A percentile compares a stretch with the other conserved stretches of the same genome.
These are phyloP conservation scores for Macrolepiota albuminosa DNA, from an alignment of 768 basidiomycete species.

Conservation along the genomic window DNA sequence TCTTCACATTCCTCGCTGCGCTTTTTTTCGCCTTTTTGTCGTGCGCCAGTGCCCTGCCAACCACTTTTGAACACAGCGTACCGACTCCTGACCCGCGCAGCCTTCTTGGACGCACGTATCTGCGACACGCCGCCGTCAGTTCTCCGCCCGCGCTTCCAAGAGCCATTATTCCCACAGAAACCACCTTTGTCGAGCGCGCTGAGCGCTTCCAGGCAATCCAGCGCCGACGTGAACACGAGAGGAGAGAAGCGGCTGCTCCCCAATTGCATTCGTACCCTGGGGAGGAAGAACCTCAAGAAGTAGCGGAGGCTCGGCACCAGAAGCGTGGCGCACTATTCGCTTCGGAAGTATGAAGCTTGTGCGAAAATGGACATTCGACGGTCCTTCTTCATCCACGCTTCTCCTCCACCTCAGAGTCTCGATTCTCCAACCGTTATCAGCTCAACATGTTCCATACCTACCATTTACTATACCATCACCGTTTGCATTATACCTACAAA, in stretches of 20 bases:
- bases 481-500: background rate
- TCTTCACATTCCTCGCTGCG: conserved; percentile 21
- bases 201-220: conserved; percentile 10
- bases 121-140: conserved; percentile 9
- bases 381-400: background rate
- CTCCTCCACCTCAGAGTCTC: background rate
- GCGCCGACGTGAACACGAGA: background rate
- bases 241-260: background rate
- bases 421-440: background rate
- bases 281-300: background rate
- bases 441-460: background rate
- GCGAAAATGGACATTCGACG: background rate
- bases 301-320: background rate
- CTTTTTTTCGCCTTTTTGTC: conserved; percentile 32
- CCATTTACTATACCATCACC: background rate
- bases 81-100: conserved; percentile 13
- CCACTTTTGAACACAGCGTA: conserved; percentile 3
- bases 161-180: background rate
- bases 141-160: background rate
- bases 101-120: conserved; percentile 19
- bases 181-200: conserved; percentile 1
- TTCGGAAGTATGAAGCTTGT: background rate
- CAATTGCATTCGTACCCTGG: background rate
- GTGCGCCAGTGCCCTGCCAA: conserved; percentile 31
- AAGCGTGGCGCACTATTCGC: background rate